phyloP scores from a whole-genome alignment of 352 stramenopile genomes.

The Achlya hypogyna region DNA sequence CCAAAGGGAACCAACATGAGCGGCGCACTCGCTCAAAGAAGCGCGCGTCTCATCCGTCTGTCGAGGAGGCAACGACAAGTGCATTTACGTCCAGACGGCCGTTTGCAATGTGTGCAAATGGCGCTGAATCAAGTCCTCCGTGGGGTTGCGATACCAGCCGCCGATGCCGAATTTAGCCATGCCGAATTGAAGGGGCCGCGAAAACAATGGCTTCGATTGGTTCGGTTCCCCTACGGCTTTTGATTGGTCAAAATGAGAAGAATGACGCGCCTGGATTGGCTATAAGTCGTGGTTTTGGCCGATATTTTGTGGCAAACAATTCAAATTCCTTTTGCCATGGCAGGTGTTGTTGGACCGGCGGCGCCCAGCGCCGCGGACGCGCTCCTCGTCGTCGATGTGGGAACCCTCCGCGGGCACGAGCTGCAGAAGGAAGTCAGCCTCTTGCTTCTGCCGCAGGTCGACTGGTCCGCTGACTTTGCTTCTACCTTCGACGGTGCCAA shows the following conservation, averaged over 20 bases:
- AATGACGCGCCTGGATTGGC: neutral
- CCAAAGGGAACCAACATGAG: too few species aligned
- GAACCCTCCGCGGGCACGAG: slow-evolving; percentile 11
- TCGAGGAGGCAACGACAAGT: too few species aligned
- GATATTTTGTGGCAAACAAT: slow-evolving; percentile 20
- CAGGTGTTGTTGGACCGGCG: neutral
- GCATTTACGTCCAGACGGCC: too few species aligned
- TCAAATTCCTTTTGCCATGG: slow-evolving; percentile 17
- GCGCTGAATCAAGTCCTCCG: too few species aligned
- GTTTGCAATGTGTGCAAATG: too few species aligned
- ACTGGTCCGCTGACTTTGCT: slow-evolving; percentile 6
- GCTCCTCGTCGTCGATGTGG: slow-evolving; percentile 13
- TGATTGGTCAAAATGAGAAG: neutral
- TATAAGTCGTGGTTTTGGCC: neutral
- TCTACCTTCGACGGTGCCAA: neutral
- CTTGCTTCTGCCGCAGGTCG: slow-evolving; percentile 6
- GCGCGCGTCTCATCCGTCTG: too few species aligned
- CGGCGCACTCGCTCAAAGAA: too few species aligned
- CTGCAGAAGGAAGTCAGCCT: slow-evolving; percentile 12
- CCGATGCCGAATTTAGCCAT: neutral
- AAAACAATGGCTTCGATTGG: neutral
- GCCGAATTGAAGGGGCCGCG: too few species aligned
- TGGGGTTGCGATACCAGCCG: too few species aligned
- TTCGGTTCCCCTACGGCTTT: neutral
- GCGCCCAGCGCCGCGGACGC: neutral